Evolutionary conservation across 2,329 filamentous ascomycete genomes (phyloP).

Genomic region (Falciphora oryzae): DNA sequence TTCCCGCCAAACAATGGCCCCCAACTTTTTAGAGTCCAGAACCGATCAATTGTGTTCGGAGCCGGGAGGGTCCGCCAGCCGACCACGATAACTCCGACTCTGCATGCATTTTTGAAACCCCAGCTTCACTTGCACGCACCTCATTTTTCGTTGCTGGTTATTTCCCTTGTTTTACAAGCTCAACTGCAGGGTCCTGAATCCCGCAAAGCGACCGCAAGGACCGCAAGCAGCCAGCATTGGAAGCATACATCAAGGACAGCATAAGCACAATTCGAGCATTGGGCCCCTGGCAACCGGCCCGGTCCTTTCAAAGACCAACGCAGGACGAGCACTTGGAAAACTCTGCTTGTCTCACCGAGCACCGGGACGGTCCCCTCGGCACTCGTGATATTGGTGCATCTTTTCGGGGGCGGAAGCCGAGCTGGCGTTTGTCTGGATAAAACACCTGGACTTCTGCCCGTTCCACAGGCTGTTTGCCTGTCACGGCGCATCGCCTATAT

Average conservation of each 20-base stretch:
- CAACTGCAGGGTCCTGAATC: too few species aligned
- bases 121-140: too few species aligned
- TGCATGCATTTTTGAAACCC: too few species aligned
- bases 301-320: not conserved
- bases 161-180: too few species aligned
- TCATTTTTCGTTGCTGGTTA: too few species aligned
- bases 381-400: not conserved
- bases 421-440: not conserved
- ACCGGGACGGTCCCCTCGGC: not conserved
- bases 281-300: not conserved
- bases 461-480: constrained; percentile 1
- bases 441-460: not conserved
- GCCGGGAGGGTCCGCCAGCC: not conserved
- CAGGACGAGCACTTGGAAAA: not conserved
- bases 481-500: not conserved
- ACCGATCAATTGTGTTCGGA: not conserved
- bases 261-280: not conserved
- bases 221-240: too few species aligned
- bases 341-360: not conserved
- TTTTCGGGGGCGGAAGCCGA: not conserved
- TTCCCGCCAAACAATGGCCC: not conserved
- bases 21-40: not conserved
- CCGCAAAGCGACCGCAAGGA: too few species aligned
- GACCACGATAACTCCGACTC: too few species aligned
- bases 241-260: not conserved